phyloP scores from a whole-genome alignment of 305 asterid species.

The Caryopteris hybrid region DNA sequence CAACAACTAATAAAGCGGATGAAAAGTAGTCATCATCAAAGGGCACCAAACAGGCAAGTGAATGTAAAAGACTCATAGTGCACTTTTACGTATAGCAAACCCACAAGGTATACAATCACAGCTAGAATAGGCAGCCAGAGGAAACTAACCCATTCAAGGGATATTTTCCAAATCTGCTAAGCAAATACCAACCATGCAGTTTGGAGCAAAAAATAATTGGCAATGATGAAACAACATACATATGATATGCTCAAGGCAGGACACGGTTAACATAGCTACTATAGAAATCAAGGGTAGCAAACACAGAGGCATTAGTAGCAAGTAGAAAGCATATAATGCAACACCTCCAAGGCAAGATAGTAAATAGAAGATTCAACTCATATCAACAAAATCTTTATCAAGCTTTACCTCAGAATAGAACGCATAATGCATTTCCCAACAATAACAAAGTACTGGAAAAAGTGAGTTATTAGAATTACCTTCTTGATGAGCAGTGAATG shows the following conservation, averaged over 20 bases:
- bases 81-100: constrained; percentile 6
- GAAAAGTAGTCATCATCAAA: constrained; percentile 11
- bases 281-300: constrained; percentile 4
- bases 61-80: not conserved
- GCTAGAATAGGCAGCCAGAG: not conserved
- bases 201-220: not conserved
- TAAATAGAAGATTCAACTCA: not conserved
- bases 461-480: constrained; percentile 30
- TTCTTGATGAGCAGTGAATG: constrained; percentile 61
- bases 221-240: constrained; percentile 2
- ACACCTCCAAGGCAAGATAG: not conserved
- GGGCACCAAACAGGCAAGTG: not conserved
- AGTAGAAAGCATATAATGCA: not conserved
- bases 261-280: not conserved
- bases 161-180: not conserved
- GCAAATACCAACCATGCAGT: not conserved
- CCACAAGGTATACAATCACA: not conserved
- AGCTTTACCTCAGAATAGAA: not conserved
- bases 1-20: constrained; percentile 43
- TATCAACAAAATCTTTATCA: not conserved
- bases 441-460: not conserved
- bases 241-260: not conserved
- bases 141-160: not conserved
- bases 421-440: not conserved
- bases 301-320: not conserved